These are phyloP conservation scores for Adenanthera pavonina DNA, from an alignment of 306 rosid genomes.

Conservation along the genomic window DNA sequence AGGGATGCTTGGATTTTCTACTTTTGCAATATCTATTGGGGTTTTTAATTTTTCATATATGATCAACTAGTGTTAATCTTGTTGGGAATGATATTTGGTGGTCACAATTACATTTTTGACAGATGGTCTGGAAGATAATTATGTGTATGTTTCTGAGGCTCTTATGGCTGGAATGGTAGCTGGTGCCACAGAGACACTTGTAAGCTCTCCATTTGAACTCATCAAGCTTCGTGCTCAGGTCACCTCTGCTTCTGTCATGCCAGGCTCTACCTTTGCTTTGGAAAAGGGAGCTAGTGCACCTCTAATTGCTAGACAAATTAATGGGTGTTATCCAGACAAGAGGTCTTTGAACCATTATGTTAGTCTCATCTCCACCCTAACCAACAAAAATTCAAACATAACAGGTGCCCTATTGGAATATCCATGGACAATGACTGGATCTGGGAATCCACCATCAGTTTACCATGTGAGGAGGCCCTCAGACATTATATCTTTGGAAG, in stretches of 20 bases:
- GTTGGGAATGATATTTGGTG: conserved; percentile 28
- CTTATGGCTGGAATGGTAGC: conserved; percentile 78
- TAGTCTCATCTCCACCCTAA: conserved; percentile 76
- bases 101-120: conserved; percentile 43
- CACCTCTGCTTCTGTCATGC: conserved; percentile 60
- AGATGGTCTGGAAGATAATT: conserved; percentile 85
- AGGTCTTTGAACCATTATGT: conserved; percentile 64
- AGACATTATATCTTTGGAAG: conserved; percentile 79
- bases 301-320: conserved; percentile 60
- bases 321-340: conserved; percentile 71
- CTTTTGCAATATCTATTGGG: background rate
- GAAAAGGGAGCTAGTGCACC: conserved; percentile 61
- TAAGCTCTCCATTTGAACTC: conserved; percentile 87
- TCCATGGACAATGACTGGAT: conserved; percentile 97
- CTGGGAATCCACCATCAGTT: conserved; percentile 81
- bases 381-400: conserved; percentile 68
- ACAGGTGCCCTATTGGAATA: conserved; percentile 67
- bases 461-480: conserved; percentile 62
- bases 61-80: conserved; percentile 1
- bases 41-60: background rate
- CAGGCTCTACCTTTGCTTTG: conserved; percentile 49
- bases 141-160: conserved; percentile 70
- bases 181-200: conserved; percentile 72
- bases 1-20: background rate
- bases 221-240: conserved; percentile 87